A percentile compares a stretch with the other conserved stretches of the same genome.
phyloP scores from a whole-genome alignment of 371 early-diverging fungal species.

The Lichtheimia corymbifera region DNA sequence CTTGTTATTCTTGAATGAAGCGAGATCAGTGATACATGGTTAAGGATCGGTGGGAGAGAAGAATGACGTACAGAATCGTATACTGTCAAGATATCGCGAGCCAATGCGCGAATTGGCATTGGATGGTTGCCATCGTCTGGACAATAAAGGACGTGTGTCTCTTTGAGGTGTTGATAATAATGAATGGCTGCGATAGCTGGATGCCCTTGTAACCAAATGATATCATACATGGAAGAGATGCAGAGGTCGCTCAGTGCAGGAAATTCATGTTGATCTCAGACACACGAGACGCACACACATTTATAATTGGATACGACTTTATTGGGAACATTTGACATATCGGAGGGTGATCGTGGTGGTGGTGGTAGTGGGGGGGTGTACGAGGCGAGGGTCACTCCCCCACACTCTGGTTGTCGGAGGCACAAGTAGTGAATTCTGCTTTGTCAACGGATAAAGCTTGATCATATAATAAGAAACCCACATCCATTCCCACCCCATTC shows the following conservation, averaged over 20 bases:
- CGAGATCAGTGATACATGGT: neutral
- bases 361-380: too few relatives aligned
- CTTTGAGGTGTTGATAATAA: slow-evolving; percentile 10
- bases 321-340: too few relatives aligned
- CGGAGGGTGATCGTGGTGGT: too few relatives aligned
- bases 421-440: too few relatives aligned
- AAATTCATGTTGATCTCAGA: neutral
- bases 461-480: neutral
- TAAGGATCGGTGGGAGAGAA: neutral
- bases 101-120: slow-evolving; percentile 9
- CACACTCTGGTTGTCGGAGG: neutral
- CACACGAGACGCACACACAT: too few relatives aligned
- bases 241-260: neutral
- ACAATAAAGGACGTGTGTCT: slow-evolving; percentile 16
- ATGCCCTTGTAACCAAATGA: slow-evolving; percentile 14
- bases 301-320: too few relatives aligned
- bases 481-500: neutral
- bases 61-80: slow-evolving; percentile 13
- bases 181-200: slow-evolving; percentile 19
- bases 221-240: slow-evolving; percentile 1
- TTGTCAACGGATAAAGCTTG: slow-evolving; percentile 1
- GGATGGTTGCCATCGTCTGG: slow-evolving; percentile 11
- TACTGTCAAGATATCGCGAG: slow-evolving; percentile 12
- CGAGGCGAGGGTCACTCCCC: too few relatives aligned
- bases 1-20: slow-evolving; percentile 13